These are phyloP conservation scores for Saturnispora hagleri DNA, from an alignment of 805 yeast genomes.

Conservation along the genomic window DNA sequence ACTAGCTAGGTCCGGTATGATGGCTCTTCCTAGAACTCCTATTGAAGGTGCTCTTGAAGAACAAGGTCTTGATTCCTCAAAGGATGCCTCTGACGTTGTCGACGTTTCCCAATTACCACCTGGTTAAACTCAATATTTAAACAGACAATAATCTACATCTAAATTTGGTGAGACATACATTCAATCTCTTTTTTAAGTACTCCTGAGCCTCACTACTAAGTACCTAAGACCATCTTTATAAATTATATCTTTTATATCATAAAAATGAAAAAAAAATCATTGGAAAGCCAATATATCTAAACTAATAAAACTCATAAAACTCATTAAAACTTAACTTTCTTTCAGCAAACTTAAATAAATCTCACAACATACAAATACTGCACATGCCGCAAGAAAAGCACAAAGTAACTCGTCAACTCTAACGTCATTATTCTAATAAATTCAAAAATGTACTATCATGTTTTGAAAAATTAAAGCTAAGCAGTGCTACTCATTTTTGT, in stretches of 20 bases:
- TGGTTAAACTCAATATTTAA: constrained; percentile 41
- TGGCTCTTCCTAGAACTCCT: constrained; percentile 97
- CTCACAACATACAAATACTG: no score
- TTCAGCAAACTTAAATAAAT: background rate
- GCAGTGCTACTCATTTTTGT: background rate
- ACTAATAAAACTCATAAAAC: background rate
- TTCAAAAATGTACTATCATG: background rate
- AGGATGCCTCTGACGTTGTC: constrained; percentile 60
- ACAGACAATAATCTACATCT: background rate
- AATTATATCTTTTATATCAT: background rate
- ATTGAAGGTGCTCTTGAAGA: constrained; percentile 39
- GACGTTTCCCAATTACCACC: constrained; percentile 92
- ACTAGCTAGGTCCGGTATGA: constrained; percentile 96
- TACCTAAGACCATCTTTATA: background rate
- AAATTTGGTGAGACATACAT: constrained; percentile 10
- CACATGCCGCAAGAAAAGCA: no score
- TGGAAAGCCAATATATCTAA: background rate
- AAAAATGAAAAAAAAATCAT: background rate
- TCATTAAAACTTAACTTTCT: background rate
- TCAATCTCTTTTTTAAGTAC: background rate
- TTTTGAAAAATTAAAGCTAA: background rate
- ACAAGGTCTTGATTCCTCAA: constrained; percentile 40
- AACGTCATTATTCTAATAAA: no score
- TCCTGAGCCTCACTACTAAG: background rate
- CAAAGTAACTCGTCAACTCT: no score